Evolutionary conservation across 2,329 filamentous ascomycete genomes (phyloP), one percentile per base, ranked within the genome.

Genomic region (Xylaria sp.): DNA sequence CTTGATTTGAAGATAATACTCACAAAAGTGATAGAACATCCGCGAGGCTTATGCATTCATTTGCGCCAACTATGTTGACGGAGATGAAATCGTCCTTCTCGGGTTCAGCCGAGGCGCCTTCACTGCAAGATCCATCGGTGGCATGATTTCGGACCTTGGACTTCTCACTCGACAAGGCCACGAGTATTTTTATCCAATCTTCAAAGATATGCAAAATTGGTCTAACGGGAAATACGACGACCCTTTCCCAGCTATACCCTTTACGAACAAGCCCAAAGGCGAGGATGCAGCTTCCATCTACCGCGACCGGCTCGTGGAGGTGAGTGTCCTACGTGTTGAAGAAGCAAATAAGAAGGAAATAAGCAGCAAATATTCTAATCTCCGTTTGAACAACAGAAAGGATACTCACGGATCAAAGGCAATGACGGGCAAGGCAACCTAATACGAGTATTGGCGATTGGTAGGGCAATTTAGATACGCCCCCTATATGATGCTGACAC

Each of bases 1-100:
- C 8, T 23, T 23, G 9, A 18, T 27, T 3, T 40, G 29, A 25
- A 12, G 10, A 57, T 37, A 18, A 40, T 62, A 66, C 71, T 76
- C 32, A 76, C 48, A 18, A n/a, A n/a, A 65, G 32, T 25, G 18
- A 29, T 65, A 77, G 74, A 73, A 91, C 65, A 84, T 91, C 62
- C 84, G 87, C 13, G 88, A 90, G 75, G 86, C 87, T 1, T 91
- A 91, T 74, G 82, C 85, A 4, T 91, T 90, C 74, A 80, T 90
- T 1, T 89, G 87, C 63, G 84, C 86, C 72, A 91, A 90, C 78
- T 90, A 90, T 73, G 82, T 83, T 63, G 83, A 84, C 62, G 86
- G 86, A 2, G 87, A 89, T 69, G 84, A 88, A 70, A 87, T 89
- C 57, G 78, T 87, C 55, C 81, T 88, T 32, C 77, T 88, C 32